Conservation (phyloP, 225 moss, liverwort and hornwort species). For the Takakia lepidozioides region DNA sequence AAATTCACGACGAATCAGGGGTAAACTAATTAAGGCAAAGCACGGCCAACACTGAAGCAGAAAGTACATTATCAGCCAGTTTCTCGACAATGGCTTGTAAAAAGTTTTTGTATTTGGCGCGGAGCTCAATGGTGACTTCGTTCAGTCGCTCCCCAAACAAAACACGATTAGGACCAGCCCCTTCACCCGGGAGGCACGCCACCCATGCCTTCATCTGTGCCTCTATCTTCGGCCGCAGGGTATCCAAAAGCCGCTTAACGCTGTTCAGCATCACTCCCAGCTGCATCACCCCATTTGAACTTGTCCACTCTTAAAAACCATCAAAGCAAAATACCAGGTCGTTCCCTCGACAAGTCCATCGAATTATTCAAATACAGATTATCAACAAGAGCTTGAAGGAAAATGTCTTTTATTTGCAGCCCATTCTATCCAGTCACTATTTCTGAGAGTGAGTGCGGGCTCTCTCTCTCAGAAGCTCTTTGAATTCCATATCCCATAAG, state of each 20-base stretch:
- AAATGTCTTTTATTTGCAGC: no score
- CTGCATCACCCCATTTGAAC: conserved; percentile 19
- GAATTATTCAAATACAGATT: no score
- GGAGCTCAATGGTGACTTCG: conserved; percentile 92
- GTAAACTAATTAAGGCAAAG: background rate
- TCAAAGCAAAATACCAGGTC: no score
- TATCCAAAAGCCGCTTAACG: conserved; percentile 83
- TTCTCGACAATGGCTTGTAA: conserved; percentile 96
- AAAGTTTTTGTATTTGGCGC: conserved; percentile 91
- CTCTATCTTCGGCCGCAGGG: conserved; percentile 79
- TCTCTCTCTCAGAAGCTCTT: no score
- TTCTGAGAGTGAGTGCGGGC: no score
- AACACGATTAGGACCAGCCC: conserved; percentile 45
- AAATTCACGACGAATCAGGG: no score
- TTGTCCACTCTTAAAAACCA: no score
- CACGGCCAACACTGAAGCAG: background rate
- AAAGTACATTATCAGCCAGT: conserved; percentile 80
- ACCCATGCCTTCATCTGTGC: conserved; percentile 97
- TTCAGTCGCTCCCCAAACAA: conserved; percentile 87
- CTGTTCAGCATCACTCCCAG: conserved; percentile 96
- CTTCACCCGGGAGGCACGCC: conserved; percentile 74
- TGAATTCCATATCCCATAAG: no score
- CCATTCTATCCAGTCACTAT: no score
- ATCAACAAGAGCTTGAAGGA: no score
- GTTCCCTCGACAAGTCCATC: no score